Evolutionary conservation across 192 early-diverging fungal genomes (phyloP), one percentile per base, ranked within the genome.

Genomic region (Borealophlyctis nickersoniae): DNA sequence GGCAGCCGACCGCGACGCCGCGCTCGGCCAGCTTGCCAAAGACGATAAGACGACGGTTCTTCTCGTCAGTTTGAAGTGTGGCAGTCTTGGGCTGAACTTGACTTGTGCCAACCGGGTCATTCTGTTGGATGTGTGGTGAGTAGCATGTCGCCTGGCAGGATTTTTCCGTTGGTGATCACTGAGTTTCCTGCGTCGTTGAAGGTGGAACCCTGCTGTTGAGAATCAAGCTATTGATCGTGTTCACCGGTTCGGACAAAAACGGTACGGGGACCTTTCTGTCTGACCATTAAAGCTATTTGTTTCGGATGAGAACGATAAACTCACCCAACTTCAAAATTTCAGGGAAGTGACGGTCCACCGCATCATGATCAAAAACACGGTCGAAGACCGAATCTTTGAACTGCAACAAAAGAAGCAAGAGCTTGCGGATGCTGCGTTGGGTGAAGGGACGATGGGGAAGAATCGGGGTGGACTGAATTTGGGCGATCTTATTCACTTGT

Each of bases 341-440:
- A 11, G 67, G 71, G 45, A 61, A 3, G 89, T 91, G 0, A 62
- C 53, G 27, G 83, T 91, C 14, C 78, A 88, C 58, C 79, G 84
- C 49, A 64, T 91, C 5, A 78, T 77, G 28, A 79, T 89, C 29
- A 78, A 71, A 3, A 70, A 88, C 27, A 88, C 86, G 2, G 80
- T 91, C 0, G 88, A 89, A 61, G 82, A 90, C 50, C 71, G 87
- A 14, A 89, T 91, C 34, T 56, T 88, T n/a, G 75, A 64, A n/a
- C 65, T 91, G 16, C 89, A 91, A 49, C 64, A 80, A 7, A 77
- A 82, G 64, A 91, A 91, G 67, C 75, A 74, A 34, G 53, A 65
- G 28, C 24, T 72, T 22, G 66, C 64, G 27, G 65, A 71, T 52
- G 72, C 67, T 48, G 72, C 72, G 26, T 51, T 74, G 13, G 72